phyloP scores from a whole-genome alignment of 2,329 filamentous ascomycete genomes.

The Epichloe sp. region DNA sequence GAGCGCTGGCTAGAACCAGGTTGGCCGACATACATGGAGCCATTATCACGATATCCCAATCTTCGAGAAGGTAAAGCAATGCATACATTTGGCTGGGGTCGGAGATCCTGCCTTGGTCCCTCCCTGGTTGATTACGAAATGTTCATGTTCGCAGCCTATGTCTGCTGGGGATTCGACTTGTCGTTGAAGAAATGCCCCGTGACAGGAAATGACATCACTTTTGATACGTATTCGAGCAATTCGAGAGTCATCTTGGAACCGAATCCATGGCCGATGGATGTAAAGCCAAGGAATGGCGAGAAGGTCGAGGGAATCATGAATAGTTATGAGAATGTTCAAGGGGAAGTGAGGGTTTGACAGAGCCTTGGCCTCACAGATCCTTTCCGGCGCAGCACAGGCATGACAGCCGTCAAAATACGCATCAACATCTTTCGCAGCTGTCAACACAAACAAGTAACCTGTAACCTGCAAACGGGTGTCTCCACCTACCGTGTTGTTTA shows the following conservation, averaged over 20 bases:
- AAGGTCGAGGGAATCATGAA: slow-evolving; percentile 24
- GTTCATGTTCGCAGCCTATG: slow-evolving; percentile 32
- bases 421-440: too few relatives aligned
- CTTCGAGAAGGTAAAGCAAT: slow-evolving; percentile 44
- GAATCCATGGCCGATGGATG: slow-evolving; percentile 30
- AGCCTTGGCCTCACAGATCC: too few relatives aligned
- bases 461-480: too few relatives aligned
- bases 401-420: too few relatives aligned
- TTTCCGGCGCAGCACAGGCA: too few relatives aligned
- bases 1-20: slow-evolving; percentile 49
- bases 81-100: slow-evolving; percentile 46
- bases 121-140: slow-evolving; percentile 37
- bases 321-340: slow-evolving; percentile 14
- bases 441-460: too few relatives aligned
- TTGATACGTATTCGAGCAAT: slow-evolving; percentile 37
- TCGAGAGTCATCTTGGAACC: slow-evolving; percentile 41
- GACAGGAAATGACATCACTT: slow-evolving; percentile 28
- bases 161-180: slow-evolving; percentile 37
- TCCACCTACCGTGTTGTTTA: too few relatives aligned
- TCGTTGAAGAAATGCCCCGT: slow-evolving; percentile 20
- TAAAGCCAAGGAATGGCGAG: slow-evolving; percentile 26
- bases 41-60: slow-evolving; percentile 48
- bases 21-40: slow-evolving; percentile 53
- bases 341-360: neutral
- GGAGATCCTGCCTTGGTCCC: neutral